Base-by-base conservation (phyloP, 2,329 filamentous ascomycete species). In the Neospermospora avenae region DNA sequence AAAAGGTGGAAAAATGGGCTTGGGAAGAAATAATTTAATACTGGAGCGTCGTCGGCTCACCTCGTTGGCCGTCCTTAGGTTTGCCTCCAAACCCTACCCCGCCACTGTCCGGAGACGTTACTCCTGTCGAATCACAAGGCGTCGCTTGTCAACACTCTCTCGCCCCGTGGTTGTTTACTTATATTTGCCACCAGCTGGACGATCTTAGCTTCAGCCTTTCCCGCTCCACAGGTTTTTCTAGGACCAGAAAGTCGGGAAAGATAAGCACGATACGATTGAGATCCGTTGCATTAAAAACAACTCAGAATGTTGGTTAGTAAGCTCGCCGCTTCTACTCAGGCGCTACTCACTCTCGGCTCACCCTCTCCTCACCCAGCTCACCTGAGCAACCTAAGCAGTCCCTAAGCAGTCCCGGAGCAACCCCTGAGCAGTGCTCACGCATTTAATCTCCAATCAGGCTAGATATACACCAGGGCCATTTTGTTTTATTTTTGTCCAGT, bases 1-100 rank as follows among this genome's bases (percentile, higher is more conserved):
- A 35, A n/a, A 41, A 22, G 22, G 10, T 14, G 16, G 22, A 25
- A 16, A 54, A 42, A 54, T 25, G 14, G 39, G 51, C 18, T 41
- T 42, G 24, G 13, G 34, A 31, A 54, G 51, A 51, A 54, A 54
- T 54, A 41, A n/a, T 54, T 54, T 54, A 54, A 51, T 35, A 35
- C 34, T 54, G 51, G 35, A 35, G 39, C 51, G 28, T 22, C 28
- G 8, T 10, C 16, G 28, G 14, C 28, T 51, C 39, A 13, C n/a
- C 13, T 41, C 14, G 14, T 16, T 8, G 39, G 39, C 39, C 20
- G 25, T 25, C 46, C 22, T 22, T 24, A 46, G 14, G 18, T 14
- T 37, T 14, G 34, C 34, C 7, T 37, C 35, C 35, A 4, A 16
- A 39, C 31, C 31, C 31, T 14, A 10, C 37, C 39, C 39, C 39